Base-by-base conservation (phyloP, 768 basidiomycete species). In the Gelatoporia subvermispora region DNA sequence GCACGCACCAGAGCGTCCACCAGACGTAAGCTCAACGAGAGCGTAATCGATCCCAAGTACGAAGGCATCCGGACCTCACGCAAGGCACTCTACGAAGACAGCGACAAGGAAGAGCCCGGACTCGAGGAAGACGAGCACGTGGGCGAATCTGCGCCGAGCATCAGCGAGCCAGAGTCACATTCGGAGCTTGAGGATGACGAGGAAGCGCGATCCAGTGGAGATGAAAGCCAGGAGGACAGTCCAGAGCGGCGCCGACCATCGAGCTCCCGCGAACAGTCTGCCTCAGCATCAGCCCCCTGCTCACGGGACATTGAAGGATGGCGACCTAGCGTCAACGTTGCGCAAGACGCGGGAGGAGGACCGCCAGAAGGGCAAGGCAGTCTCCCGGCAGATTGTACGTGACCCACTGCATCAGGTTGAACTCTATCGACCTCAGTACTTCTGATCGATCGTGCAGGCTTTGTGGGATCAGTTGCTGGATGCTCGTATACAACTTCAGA, bases 401-500 rank as follows among this genome's bases (percentile, higher is more conserved):
- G 40, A 36, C 22, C 31, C 35, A 16, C 21, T 47, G 3, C 43
- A 9, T 31, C 25, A 42, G 41, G 28, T 16, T 28, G 38, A 25
- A 24, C 18, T 17, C n/a, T 35, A 41, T 21, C 41, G 41, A 48
- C 40, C 54, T 45, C 45, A 43, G 20, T 21, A 15, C 8, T 15
- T 25, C 39, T 31, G 31, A 35, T 25, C 42, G 21, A 35, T 38
- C 34, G 15, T 36, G 25, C 58, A 97, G 93, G 72, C 74, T 2
- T 66, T 93, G 31, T 96, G 92, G 88, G 92, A 97, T 64, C 73
- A 77, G 4, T 72, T 97, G 34, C 74, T 97, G 23, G 90, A 96
- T 62, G 81, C 88, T n/a, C 81, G 95, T 31, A 98, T 98, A 63
- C 84, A 84, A 21, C 66, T 96, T 38, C 95, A 97, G 68, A 97